Conservation (phyloP, 768 basidiomycete genomes). For the Podaxis rugospora region DNA sequence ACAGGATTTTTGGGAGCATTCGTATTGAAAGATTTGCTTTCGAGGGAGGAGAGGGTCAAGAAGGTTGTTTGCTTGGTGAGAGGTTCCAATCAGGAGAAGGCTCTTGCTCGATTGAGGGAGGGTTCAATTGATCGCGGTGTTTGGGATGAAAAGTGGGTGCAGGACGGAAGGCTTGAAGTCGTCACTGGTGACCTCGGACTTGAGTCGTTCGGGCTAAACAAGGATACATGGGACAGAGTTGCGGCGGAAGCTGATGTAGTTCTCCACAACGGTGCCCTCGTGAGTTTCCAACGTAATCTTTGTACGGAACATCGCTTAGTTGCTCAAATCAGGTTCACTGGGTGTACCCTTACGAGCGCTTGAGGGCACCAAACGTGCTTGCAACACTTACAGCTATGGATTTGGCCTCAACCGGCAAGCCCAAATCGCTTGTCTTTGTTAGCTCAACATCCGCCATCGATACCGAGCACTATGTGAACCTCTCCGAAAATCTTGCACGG, state of each 20-base stretch:
- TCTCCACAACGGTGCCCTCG: constrained; percentile 95
- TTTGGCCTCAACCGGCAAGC: constrained; percentile 67
- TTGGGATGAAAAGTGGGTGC: constrained; percentile 86
- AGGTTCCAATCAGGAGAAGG: constrained; percentile 57
- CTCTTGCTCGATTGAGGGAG: constrained; percentile 63
- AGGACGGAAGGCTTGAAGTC: constrained; percentile 63
- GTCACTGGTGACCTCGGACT: constrained; percentile 81
- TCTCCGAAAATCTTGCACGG: constrained; percentile 67
- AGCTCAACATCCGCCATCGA: constrained; percentile 96
- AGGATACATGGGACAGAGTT: constrained; percentile 61
- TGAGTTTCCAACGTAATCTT: constrained; percentile 32
- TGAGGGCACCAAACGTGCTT: constrained; percentile 90
- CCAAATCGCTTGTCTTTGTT: constrained; percentile 84
- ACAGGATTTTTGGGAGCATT: constrained; percentile 97
- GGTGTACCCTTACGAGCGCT: constrained; percentile 96
- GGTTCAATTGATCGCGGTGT: constrained; percentile 74
- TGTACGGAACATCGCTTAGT: neutral
- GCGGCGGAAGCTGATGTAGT: constrained; percentile 75
- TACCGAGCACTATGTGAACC: constrained; percentile 81
- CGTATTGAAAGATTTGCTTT: constrained; percentile 76
- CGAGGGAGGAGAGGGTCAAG: constrained; percentile 45
- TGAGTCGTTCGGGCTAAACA: constrained; percentile 67
- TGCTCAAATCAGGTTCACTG: constrained; percentile 74
- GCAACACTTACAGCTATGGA: constrained; percentile 82
- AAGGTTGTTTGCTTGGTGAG: constrained; percentile 95